Evolutionary conservation across 2,329 filamentous ascomycete genomes (phyloP), one percentile per base, ranked within the genome.

Genomic region (Arthrobotrys entomopaga): DNA sequence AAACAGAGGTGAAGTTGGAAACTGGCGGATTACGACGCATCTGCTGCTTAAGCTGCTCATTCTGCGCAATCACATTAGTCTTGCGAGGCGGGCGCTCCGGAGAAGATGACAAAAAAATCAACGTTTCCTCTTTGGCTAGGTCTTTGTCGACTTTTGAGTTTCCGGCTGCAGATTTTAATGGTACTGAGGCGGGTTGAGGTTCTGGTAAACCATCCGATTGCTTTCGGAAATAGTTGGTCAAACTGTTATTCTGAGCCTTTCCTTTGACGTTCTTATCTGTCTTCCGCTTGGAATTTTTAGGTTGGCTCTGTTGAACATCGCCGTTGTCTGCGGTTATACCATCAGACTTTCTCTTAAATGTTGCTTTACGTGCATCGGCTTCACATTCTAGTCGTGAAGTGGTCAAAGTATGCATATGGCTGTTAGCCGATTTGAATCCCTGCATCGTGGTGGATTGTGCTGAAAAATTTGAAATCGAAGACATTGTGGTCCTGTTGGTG

Each of bases 321-420:
- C 72, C 15, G 38, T 49, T 43, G 29, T 69, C 22, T 50, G 43
- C 16, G 26, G 76, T 46, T 26, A 66, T 59, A 19, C 59, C 59
- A 48, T 74, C 70, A 4, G 63, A 63, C 52, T 76, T 73, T 59
- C 59, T 76, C 66, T 72, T 72, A 52, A 49, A 69, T 46, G n/a
- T 22, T 24, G 3, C 58, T 65, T 49, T 69, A 16, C 50, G 57
- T 22, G 48, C 15, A 20, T 77, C 75, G 19, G 77, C 76, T 65
- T 77, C 76, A 42, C 75, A 70, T 26, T 79, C 78, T 6, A 79
- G 49, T 2, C 78, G 77, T 34, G 79, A 78, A 26, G 79, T 78
- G 29, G 76, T 79, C 13, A 82, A 70, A 5, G 78, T 76, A 20
- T 79, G 76, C 49, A 81, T 75, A 53, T 79, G 77, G 22, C 65